Conservation (phyloP, 345 rosid genomes). For the Bruguiera parviflora region DNA sequence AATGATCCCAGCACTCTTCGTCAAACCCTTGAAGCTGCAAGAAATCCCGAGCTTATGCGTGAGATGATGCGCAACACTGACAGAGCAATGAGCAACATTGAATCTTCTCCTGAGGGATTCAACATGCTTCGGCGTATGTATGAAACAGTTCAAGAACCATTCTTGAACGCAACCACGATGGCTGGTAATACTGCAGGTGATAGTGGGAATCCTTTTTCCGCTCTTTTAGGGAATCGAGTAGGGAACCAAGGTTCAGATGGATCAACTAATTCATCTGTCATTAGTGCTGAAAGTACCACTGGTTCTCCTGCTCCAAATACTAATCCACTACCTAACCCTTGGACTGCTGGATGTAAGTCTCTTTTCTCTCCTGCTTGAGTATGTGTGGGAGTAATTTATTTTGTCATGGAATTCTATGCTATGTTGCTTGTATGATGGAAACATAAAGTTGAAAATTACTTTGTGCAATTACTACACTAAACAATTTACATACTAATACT, state of each 20-base stretch:
- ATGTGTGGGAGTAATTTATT: no score
- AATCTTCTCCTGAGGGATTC: constrained; percentile 77
- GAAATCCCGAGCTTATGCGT: constrained; percentile 88
- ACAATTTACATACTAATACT: no score
- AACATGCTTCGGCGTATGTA: constrained; percentile 86
- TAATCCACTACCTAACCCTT: constrained; percentile 67
- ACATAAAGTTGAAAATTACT: no score
- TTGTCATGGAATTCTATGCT: no score
- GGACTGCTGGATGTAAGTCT: constrained; percentile 43
- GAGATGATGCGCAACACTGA: constrained; percentile 83
- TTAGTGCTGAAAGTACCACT: constrained; percentile 43
- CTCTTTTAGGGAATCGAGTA: constrained; percentile 48
- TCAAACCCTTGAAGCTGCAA: constrained; percentile 72
- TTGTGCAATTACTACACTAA: no score
- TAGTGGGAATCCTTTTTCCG: constrained; percentile 47
- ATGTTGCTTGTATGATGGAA: no score
- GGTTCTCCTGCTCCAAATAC: constrained; percentile 55
- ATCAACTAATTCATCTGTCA: constrained; percentile 40
- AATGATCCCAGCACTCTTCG: constrained; percentile 72
- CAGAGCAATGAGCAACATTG: constrained; percentile 80
- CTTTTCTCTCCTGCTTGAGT: background rate
- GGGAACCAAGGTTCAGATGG: constrained; percentile 38
- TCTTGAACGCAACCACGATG: constrained; percentile 66
- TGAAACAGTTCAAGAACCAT: constrained; percentile 83
- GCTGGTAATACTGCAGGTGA: constrained; percentile 50